A percentile compares a stretch with the other conserved stretches of the same genome.
phyloP scores from a whole-genome alignment of 108 stramenopile genomes.

The Fistulifera solaris region DNA sequence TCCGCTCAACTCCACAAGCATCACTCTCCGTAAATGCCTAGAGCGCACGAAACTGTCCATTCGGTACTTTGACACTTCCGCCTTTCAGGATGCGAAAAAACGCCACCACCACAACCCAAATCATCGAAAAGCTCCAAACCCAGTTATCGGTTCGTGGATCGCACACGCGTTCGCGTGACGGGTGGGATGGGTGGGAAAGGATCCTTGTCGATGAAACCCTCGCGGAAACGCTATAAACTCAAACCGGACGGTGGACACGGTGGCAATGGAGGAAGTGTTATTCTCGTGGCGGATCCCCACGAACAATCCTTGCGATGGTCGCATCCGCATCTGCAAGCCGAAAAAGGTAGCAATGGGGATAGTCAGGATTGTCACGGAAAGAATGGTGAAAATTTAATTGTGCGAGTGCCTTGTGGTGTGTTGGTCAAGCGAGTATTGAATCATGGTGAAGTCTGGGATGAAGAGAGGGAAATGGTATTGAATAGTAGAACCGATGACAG shows the following conservation, averaged over 20 bases:
- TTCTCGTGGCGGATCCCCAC: constrained; percentile 59
- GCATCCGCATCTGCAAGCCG: constrained; percentile 41
- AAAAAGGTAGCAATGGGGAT: constrained; percentile 49
- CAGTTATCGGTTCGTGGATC: constrained; percentile 62
- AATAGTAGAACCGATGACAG: constrained; percentile 2
- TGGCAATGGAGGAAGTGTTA: constrained; percentile 67
- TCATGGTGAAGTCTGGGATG: constrained; percentile 49
- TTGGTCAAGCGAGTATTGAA: constrained; percentile 68
- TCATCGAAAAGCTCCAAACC: constrained; percentile 13
- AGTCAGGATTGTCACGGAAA: constrained; percentile 44
- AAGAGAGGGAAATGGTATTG: constrained; percentile 22
- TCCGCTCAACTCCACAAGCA: no score
- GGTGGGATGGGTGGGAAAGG: constrained; percentile 75
- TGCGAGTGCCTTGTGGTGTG: constrained; percentile 79
- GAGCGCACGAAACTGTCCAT: no score
- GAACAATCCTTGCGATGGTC: constrained; percentile 51
- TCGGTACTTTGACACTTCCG: no score
- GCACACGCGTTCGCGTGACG: constrained; percentile 45
- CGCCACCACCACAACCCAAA: no score
- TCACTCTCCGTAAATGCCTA: no score
- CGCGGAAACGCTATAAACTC: constrained; percentile 40
- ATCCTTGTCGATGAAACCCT: constrained; percentile 36
- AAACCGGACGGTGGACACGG: constrained; percentile 79
- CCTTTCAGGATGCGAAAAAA: no score
- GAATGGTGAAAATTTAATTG: constrained; percentile 57